Base-by-base conservation (phyloP, 345 rosid genomes). In the Kernera saxatilis region DNA sequence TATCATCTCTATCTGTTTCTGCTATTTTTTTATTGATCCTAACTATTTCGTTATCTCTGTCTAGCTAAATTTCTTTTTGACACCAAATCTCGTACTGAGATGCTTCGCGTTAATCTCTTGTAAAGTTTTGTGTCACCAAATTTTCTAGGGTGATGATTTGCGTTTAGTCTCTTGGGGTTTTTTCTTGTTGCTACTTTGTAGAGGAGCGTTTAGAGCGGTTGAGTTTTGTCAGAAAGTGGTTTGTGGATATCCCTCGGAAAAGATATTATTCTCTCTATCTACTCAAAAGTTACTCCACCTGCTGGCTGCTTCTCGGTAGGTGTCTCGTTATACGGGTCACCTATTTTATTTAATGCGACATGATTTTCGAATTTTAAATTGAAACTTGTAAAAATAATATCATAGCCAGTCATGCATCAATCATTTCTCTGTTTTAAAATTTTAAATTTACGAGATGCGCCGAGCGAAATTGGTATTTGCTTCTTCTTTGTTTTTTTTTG, bases 251-350 rank as follows among this genome's bases (percentile, higher is more conserved):
- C 59, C 54, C 49, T 60, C 32, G 33, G n/a, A 37, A 68, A 75
- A 60, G 2, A 68, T 60, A 68, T 75, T 60, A 68, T 75, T 59
- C 63, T 67, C 73, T 68, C 69, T 23, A 68, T 59, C 56, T 8
- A 25, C 69, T 32, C 19, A 58, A 75, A 67, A 68, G 74, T 67
- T 69, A 60, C 68, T 75, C 78, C 69, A 75, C 74, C 69, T 60
- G 74, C 74, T 68, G 15, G 62, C 46, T 67, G 61, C 11, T 41
- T 67, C 63, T 50, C 26, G 35, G 78, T 75, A 68, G 69, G 78
- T 75, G 21, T 75, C 78, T 75, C 78, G 74, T 75, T 68, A 13
- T 68, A 68, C 11, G 78, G 32, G 78, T 60, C 64, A 68, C 68
- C 63, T 51, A 7, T 5, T 33, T 72, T 43, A 74, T 74, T 74